Base-by-base conservation (phyloP, 2,329 filamentous ascomycete genomes). In the Didymella segeticola region DNA sequence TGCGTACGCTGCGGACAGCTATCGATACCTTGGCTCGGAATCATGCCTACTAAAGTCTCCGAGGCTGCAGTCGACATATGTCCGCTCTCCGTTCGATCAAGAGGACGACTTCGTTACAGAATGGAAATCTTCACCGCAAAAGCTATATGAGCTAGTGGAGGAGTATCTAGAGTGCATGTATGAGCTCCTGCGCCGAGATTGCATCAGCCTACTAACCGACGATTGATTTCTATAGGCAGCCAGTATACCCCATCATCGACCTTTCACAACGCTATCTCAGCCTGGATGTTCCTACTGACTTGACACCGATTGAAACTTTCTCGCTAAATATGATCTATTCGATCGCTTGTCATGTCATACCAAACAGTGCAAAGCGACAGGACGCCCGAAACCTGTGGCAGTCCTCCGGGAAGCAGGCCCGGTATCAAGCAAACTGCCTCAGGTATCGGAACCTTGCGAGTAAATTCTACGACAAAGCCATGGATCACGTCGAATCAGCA, bases 241-340 rank as follows among this genome's bases (percentile, higher is more conserved):
- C 65, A 12, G 57, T 68, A 17, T 72, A 67, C 33, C 69, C 69
- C 3, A 67, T 74, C 26, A 23, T 74, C 10, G 68, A 74, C 33
- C 27, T 49, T 2, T 62, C 60, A 2, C 53, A 63, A 27, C 64
- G 68, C 15, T 73, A 71, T 34, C 61, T 73, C 1, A 38, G 36
- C 20, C 47, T 57, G 6, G 61, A 67, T 10, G 48, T 66, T 2
- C 69, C 67, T 6, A 20, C 48, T 10, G 61, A 71, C 45, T 58
- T 74, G 12, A 60, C 49, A 1, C 58, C 62, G 3, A 57, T 61
- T 0, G 71, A 74, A 23, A 53, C 57, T 1, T 73, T 74, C 43
- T 62, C 62, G 2, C 58, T 74, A 11, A 68, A 73, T 39, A 73
- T 74, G 70, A 62, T 73, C 14, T 74, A 73, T 48, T 71, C 71